A percentile compares a stretch with the other conserved stretches of the same genome.
phyloP scores from a whole-genome alignment of 495 filamentous ascomycete genomes.

The Hypomontagnella monticulosa region DNA sequence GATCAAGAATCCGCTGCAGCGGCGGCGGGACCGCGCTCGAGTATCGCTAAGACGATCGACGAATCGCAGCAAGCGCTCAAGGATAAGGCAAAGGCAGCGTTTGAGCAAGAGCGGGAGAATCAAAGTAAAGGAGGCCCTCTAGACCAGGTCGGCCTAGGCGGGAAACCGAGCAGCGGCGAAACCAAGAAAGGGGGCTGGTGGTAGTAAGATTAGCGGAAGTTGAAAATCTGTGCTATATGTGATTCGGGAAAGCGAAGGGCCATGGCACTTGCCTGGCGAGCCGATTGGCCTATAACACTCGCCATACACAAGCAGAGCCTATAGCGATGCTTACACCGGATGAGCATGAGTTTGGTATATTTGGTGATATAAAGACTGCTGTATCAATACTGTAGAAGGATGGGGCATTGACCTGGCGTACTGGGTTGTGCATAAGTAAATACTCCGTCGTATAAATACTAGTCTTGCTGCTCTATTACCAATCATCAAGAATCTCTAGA shows the following conservation, averaged over 20 bases:
- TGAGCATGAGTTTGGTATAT: constrained; percentile 5
- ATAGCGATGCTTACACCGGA: constrained; percentile 3
- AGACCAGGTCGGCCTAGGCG: constrained; percentile 54
- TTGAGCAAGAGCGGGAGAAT: constrained; percentile 59
- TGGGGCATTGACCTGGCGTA: constrained; percentile 24
- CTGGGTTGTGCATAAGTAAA: constrained; percentile 14
- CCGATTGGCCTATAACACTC: neutral
- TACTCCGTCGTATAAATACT: constrained; percentile 1
- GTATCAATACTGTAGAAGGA: constrained; percentile 30
- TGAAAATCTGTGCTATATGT: neutral
- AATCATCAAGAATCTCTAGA: neutral
- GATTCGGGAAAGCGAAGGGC: neutral
- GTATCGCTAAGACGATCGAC: constrained; percentile 24
- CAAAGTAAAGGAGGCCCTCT: constrained; percentile 59
- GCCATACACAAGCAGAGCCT: neutral
- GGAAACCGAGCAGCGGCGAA: constrained; percentile 10
- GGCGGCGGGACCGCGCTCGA: constrained; percentile 15
- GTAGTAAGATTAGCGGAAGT: constrained; percentile 17
- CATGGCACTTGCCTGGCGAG: neutral
- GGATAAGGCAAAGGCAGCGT: constrained; percentile 57
- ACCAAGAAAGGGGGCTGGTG: constrained; percentile 50
- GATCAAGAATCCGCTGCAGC: constrained; percentile 26
- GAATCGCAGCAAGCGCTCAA: constrained; percentile 21
- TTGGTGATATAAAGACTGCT: constrained; percentile 18
- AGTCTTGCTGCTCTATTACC: neutral